Evolutionary conservation across 2,329 filamentous ascomycete species (phyloP), one percentile per base, ranked within the genome.

Genomic region (Penicillium freii): DNA sequence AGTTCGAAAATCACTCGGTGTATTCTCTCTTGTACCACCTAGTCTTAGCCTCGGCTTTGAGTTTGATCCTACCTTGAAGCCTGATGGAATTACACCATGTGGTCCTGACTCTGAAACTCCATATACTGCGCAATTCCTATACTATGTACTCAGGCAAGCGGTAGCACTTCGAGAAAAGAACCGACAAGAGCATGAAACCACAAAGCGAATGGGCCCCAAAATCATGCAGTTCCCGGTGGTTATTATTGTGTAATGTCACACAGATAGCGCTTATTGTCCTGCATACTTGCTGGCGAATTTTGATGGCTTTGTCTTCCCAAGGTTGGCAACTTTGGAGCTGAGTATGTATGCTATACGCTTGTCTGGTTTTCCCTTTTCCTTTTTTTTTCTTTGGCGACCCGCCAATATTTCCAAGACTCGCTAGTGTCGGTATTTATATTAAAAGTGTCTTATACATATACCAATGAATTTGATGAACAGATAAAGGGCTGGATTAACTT

Each of bases 1-100:
- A 23, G 43, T 60, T 7, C 46, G 23, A 31, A 44, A 62, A 19
- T 62, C 65, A 3, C 60, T 70, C 36, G 64, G 54, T 9, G 53
- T 72, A n/a, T 72, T 72, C 56, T 71, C 68, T 19, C 62, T 69
- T 15, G 54, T 67, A 15, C 58, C 65, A 15, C 45, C 58, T 8
- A 48, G 51, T 33, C 38, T 64, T 8, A 33, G 48, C 6, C 21
- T 25, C 19, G 62, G 43, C 25, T 62, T 64, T 50, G 59, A 62
- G 31, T 51, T 56, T 21, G 60, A 67, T 27, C 56, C 55, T 5
- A 49, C 57, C n/a, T 55, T 57, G 39, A 57, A 49, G 31, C 40
- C 60, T 7, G 52, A 61, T 7, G 53, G 54, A 19, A 45, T 39
- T 39, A 10, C 17, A 25, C 39, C 39, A 11, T 25, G 51, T 7